phyloP scores from a whole-genome alignment of 257 asterid genomes.

The Catharanthus roseus region DNA sequence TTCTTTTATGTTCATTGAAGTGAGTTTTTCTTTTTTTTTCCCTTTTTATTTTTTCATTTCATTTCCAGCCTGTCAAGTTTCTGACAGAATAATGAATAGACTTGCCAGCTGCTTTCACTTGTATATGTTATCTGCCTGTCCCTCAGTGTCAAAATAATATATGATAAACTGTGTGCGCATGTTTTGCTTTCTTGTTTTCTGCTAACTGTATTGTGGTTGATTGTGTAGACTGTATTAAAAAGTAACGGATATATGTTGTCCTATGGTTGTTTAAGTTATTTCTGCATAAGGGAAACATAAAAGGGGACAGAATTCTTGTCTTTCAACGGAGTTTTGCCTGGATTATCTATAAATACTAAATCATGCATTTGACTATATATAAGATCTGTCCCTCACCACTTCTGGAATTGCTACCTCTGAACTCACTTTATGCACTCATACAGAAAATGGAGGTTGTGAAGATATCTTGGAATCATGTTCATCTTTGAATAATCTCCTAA shows the following conservation, averaged over 20 bases:
- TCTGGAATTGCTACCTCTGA: background rate
- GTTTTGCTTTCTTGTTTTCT: background rate
- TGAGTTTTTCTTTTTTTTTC: background rate
- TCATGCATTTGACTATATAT: background rate
- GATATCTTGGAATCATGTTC: background rate
- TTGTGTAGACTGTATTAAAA: background rate
- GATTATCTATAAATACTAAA: background rate
- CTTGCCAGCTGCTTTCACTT: background rate
- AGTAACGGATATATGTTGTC: background rate
- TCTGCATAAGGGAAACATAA: no score
- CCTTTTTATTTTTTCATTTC: background rate
- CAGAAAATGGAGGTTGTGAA: background rate
- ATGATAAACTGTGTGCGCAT: background rate
- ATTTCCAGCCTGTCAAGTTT: background rate
- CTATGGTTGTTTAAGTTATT: background rate
- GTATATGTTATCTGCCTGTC: background rate
- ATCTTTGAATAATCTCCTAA: background rate
- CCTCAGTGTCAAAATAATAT: background rate
- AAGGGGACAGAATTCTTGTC: background rate
- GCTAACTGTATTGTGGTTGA: background rate
- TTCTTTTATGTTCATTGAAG: constrained; percentile 1
- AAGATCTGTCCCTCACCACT: background rate
- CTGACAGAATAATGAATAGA: background rate
- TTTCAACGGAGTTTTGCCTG: background rate
- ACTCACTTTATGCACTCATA: background rate